phyloP scores from a whole-genome alignment of 768 basidiomycete species.

The Lyophyllum decastes region DNA sequence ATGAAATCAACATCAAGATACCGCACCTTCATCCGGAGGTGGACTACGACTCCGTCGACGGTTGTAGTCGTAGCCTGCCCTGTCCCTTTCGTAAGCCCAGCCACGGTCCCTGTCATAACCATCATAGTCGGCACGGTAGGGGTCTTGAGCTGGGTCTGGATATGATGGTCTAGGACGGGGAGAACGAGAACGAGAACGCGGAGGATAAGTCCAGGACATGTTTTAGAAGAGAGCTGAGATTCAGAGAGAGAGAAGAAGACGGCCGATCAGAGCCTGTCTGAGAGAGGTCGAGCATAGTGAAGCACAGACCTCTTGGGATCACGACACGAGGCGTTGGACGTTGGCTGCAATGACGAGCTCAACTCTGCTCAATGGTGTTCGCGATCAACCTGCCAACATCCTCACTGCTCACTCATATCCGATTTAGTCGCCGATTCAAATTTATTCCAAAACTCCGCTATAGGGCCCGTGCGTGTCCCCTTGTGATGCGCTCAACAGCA shows the following conservation, averaged over 20 bases:
- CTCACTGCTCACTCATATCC: conserved; percentile 18
- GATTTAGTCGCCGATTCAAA: conserved; percentile 46
- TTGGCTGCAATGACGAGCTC: conserved; percentile 43
- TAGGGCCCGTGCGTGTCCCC: conserved; percentile 15
- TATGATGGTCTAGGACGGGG: conserved; percentile 63
- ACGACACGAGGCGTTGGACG: conserved; percentile 50
- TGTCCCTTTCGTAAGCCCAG: conserved; percentile 73
- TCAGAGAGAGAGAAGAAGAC: conserved; percentile 59
- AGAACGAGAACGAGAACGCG: conserved; percentile 84
- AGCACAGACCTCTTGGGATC: conserved; percentile 90
- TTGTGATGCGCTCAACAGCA: neutral
- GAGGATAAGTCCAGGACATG: conserved; percentile 85
- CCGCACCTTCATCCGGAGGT: conserved; percentile 62
- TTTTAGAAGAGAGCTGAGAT: conserved; percentile 60
- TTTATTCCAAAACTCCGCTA: conserved; percentile 4
- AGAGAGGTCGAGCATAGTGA: conserved; percentile 86
- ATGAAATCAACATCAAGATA: neutral
- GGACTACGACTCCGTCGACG: conserved; percentile 82
- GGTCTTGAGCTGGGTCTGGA: conserved; percentile 57
- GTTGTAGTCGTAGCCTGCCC: conserved; percentile 64
- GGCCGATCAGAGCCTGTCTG: conserved; percentile 74
- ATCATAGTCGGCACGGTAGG: conserved; percentile 70
- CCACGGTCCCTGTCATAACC: conserved; percentile 70
- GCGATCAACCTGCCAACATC: conserved; percentile 51
- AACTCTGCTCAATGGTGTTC: conserved; percentile 55